These are phyloP conservation scores for Nannochloropsis gaditana DNA, from an alignment of 108 stramenopile species.

Conservation along the genomic window DNA sequence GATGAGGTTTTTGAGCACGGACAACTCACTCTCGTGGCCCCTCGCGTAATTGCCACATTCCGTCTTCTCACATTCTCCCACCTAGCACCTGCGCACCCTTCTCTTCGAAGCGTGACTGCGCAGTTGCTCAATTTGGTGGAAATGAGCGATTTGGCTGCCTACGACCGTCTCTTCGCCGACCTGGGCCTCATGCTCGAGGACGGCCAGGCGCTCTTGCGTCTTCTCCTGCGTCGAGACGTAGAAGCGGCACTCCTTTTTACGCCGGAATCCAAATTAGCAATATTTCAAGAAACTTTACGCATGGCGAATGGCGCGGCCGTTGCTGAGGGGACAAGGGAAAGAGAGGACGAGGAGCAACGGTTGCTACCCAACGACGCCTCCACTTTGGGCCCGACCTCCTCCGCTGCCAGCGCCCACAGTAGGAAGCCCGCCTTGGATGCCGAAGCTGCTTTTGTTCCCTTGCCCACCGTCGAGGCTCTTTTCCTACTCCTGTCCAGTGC, in stretches of 20 bases:
- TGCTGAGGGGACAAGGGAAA: too few relatives aligned
- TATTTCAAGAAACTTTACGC: background rate
- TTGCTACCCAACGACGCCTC: too few relatives aligned
- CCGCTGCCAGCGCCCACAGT: too few relatives aligned
- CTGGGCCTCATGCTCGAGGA: background rate
- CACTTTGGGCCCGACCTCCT: too few relatives aligned
- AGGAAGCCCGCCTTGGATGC: background rate
- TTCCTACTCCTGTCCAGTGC: background rate
- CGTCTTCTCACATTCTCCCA: background rate
- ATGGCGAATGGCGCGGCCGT: background rate
- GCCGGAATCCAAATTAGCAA: background rate
- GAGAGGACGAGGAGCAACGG: too few relatives aligned
- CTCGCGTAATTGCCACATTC: background rate
- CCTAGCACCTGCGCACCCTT: background rate
- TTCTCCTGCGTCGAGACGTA: background rate
- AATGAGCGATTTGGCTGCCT: background rate
- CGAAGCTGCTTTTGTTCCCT: background rate
- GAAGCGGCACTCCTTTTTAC: background rate
- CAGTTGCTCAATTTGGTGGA: background rate
- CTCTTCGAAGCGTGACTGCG: background rate
- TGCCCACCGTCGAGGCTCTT: background rate
- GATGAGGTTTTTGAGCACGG: slow-evolving; percentile 5
- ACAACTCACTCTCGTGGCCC: background rate
- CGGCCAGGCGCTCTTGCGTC: background rate
- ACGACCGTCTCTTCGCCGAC: background rate